Evolutionary conservation across 2,329 filamentous ascomycete species (phyloP), one percentile per base, ranked within the genome.

Genomic region (Colletotrichum graminicola): DNA sequence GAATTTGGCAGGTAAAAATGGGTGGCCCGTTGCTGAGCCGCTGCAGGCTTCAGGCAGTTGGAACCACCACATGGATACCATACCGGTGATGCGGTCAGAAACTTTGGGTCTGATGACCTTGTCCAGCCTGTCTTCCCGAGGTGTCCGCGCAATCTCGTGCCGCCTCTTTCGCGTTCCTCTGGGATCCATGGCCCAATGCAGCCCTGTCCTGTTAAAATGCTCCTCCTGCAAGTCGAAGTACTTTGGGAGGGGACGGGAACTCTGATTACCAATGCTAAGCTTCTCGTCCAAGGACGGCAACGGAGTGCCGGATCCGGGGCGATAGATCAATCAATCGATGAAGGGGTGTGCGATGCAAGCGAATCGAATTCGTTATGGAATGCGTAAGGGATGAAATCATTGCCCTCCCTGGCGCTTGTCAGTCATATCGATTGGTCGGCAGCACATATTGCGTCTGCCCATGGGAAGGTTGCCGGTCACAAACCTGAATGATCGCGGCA

Each of bases 21-120:
- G 54, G 60, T 68, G 69, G 41, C 16, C 21, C 57, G 45, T 45
- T n/a, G 21, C 43, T 56, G 45, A 39, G 26, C 21, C 59, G 59
- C 65, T 69, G 70, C 66, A 72, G 55, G 55, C 70, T 70, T 72
- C 70, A 72, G 67, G 66, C 61, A 62, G 71, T 66, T 26, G 56
- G 61, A 65, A 71, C 62, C 61, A 66, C 47, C 41, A 56, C 69
- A 72, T 69, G 69, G 69, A n/a, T 59, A 45, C 26, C 39, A n/a
- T 59, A 45, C 26, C 39, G 16, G 60, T 69, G 49, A 72, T 64
- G 66, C 60, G 60, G 69, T 61, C 69, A 72, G 69, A 69, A 72
- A 69, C 65, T 61, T 64, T 72, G 67, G 70, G 70, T 72, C 70
- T 71, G 66, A 62, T 72, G 70, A 72, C 70, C 67, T 55, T 66